phyloP scores from a whole-genome alignment of 2,329 filamentous ascomycete genomes.

The Claviceps sp. region DNA sequence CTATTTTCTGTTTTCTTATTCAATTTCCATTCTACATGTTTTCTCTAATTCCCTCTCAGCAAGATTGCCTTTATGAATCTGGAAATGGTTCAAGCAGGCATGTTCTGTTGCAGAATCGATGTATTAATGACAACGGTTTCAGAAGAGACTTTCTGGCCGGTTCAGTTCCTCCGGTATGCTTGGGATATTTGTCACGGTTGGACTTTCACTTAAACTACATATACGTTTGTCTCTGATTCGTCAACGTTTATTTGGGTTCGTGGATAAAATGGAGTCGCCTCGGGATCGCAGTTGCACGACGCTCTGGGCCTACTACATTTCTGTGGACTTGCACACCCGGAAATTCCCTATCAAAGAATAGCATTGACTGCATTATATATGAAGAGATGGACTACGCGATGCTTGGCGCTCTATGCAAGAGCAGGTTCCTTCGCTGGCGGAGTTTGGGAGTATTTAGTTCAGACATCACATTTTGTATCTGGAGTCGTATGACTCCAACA shows the following conservation, averaged over 20 bases:
- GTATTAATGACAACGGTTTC: constrained; percentile 1
- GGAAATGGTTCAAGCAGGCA: neutral
- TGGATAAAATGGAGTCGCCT: neutral
- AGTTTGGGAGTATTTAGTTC: constrained; percentile 8
- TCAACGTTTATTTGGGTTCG: neutral
- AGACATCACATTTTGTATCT: neutral
- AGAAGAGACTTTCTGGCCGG: neutral
- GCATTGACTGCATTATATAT: constrained; percentile 1
- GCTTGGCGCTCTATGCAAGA: neutral
- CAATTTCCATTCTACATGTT: neutral
- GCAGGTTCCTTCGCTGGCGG: neutral
- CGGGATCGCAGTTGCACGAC: constrained; percentile 1
- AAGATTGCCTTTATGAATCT: neutral
- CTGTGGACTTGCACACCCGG: neutral
- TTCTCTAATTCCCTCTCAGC: neutral
- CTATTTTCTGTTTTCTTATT: neutral
- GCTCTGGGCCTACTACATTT: neutral
- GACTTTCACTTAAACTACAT: constrained; percentile 2
- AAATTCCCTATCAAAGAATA: neutral
- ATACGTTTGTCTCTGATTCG: neutral
- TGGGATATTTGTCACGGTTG: neutral
- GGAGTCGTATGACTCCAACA: neutral
- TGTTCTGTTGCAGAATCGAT: neutral
- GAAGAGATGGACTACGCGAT: constrained; percentile 2
- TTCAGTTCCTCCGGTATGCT: neutral